Evolutionary conservation across 1,284 basidiomycete genomes (phyloP).

Genomic region (Volvariella surrecta): DNA sequence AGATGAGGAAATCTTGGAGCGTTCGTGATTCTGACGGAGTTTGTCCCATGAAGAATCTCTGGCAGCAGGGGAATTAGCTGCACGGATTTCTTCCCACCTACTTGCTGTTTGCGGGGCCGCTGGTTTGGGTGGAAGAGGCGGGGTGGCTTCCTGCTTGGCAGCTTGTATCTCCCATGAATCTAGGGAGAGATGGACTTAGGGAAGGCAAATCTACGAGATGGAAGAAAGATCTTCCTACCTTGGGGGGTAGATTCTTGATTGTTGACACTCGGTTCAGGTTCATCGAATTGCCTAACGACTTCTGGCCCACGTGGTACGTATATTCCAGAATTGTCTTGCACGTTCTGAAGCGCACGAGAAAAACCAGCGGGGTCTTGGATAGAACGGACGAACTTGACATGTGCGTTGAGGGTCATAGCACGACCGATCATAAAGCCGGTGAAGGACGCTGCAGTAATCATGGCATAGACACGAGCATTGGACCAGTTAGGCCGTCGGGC

Average conservation of each 20-base stretch:
- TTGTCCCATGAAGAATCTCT: constrained; percentile 55
- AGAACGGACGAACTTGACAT: constrained; percentile 30
- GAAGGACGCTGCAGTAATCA: constrained; percentile 11
- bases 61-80: constrained; percentile 36
- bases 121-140: constrained; percentile 14
- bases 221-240: too few species aligned
- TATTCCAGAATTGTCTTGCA: constrained; percentile 24
- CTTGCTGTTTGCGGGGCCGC: constrained; percentile 16
- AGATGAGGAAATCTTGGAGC: constrained; percentile 8
- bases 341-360: constrained; percentile 35
- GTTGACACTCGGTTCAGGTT: too few species aligned
- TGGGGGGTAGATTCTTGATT: too few species aligned
- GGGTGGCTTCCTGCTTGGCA: not conserved
- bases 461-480: constrained; percentile 9
- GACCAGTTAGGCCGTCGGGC: constrained; percentile 18
- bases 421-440: constrained; percentile 19
- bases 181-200: not conserved
- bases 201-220: constrained; percentile 7
- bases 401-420: constrained; percentile 19
- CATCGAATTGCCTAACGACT: constrained; percentile 15
- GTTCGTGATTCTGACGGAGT: constrained; percentile 53
- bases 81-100: constrained; percentile 60
- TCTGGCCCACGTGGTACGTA: constrained; percentile 15
- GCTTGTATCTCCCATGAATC: too few species aligned
- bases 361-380: constrained; percentile 38